Evolutionary conservation across 441 rosid genomes (phyloP).

Genomic region (Euphorbia schlechtendalii): DNA sequence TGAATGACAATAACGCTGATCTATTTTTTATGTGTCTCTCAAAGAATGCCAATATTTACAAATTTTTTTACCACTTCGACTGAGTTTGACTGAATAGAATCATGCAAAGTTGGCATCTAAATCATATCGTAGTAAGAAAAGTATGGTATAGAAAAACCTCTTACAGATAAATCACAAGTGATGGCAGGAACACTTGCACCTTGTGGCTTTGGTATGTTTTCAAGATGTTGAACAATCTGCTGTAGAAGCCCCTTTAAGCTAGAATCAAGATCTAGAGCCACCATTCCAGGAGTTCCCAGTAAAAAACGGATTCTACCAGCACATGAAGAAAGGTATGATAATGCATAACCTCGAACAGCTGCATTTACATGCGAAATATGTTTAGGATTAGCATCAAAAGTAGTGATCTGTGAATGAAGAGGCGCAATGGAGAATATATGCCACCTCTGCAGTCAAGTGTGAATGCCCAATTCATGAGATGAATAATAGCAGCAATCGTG

Average conservation of each 20-base stretch:
- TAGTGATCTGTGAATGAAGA: slow-evolving; percentile 11
- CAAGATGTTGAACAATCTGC: slow-evolving; percentile 80
- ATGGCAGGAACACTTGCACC: slow-evolving; percentile 87
- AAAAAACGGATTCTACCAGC: slow-evolving; percentile 95
- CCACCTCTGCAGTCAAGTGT: not conserved
- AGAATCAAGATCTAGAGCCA: slow-evolving; percentile 95
- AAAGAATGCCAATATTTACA: not conserved
- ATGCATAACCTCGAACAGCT: slow-evolving; percentile 98
- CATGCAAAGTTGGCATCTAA: not conserved
- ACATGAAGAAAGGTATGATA: slow-evolving; percentile 97
- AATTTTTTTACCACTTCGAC: not conserved
- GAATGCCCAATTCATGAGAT: not conserved
- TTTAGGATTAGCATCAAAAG: slow-evolving; percentile 16
- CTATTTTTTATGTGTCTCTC: not conserved
- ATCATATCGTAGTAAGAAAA: not conserved
- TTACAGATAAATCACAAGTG: slow-evolving; percentile 93
- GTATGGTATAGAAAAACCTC: slow-evolving; percentile 30
- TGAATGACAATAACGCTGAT: not conserved
- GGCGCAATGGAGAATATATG: slow-evolving; percentile 11
- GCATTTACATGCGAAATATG: slow-evolving; percentile 37
- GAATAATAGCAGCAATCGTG: not conserved
- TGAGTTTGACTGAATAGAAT: not conserved
- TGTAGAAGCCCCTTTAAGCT: slow-evolving; percentile 87
- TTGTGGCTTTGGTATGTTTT: slow-evolving; percentile 84
- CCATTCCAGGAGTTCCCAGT: slow-evolving; percentile 96